Conservation (phyloP, 371 early-diverging fungal species). For the Mucor piriformis region DNA sequence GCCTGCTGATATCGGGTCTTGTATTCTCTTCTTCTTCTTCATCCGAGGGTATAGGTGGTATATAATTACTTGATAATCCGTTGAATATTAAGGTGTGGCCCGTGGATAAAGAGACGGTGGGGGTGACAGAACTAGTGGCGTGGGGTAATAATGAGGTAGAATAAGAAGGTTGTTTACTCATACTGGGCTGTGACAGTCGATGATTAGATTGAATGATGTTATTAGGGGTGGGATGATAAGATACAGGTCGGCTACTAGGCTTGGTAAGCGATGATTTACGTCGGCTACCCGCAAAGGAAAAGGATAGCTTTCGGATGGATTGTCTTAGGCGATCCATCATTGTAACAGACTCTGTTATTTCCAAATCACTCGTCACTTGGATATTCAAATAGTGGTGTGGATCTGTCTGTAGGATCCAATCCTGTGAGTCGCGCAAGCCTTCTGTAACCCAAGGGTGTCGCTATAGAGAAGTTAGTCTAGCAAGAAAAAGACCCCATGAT, state of each 20-base stretch:
- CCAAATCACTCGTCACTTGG: conserved; percentile 34
- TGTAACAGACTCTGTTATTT: conserved; percentile 24
- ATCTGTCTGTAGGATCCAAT: conserved; percentile 34
- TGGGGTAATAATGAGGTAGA: conserved; percentile 25
- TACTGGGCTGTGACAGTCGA: conserved; percentile 12
- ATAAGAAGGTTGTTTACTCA: conserved; percentile 27
- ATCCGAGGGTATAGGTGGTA: neutral
- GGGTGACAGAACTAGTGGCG: conserved; percentile 22
- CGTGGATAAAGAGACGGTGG: conserved; percentile 26
- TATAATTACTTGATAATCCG: conserved; percentile 7
- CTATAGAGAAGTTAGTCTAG: conserved; percentile 20
- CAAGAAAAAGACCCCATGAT: neutral
- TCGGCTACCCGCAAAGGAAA: conserved; percentile 49
- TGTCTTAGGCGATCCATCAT: conserved; percentile 43
- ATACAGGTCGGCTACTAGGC: neutral
- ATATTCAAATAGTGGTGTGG: conserved; percentile 31
- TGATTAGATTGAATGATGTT: neutral
- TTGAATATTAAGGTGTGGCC: conserved; percentile 27
- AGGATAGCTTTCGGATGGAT: conserved; percentile 62
- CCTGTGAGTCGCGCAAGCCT: conserved; percentile 62
- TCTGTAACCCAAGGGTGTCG: conserved; percentile 85
- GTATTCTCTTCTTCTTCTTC: neutral
- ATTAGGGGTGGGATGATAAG: neutral
- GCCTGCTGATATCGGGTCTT: neutral
- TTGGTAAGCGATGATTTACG: neutral